Evolutionary conservation across 352 stramenopile genomes (phyloP).

Genomic region (Pythium diclinum): DNA sequence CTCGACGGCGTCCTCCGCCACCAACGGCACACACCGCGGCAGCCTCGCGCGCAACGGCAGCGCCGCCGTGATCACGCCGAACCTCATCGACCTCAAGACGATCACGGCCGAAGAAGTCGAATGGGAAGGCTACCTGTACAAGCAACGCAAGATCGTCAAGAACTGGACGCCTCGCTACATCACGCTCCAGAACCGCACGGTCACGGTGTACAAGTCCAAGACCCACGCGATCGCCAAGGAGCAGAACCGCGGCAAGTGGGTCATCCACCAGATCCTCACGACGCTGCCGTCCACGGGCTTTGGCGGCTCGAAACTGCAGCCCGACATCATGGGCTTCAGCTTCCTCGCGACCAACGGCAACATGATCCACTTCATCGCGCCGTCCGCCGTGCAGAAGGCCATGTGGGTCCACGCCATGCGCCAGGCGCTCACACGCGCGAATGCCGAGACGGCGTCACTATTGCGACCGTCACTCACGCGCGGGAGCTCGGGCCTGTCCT

Average conservation of each 20-base stretch:
- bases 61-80: constrained; percentile 47
- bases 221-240: constrained; percentile 81
- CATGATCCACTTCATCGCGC: constrained; percentile 81
- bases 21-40: constrained; percentile 15
- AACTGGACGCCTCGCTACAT: constrained; percentile 87
- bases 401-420: constrained; percentile 87
- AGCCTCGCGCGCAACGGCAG: constrained; percentile 23
- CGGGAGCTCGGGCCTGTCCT: neutral
- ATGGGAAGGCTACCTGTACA: constrained; percentile 89
- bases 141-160: constrained; percentile 89
- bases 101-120: constrained; percentile 82
- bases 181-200: constrained; percentile 75
- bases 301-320: constrained; percentile 74
- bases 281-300: constrained; percentile 78
- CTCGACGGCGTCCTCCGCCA: constrained; percentile 13
- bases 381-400: constrained; percentile 68
- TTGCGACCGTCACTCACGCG: constrained; percentile 24
- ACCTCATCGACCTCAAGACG: constrained; percentile 86
- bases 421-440: constrained; percentile 48
- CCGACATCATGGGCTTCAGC: constrained; percentile 76
- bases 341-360: constrained; percentile 83
- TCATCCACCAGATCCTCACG: constrained; percentile 77
- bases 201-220: constrained; percentile 87
- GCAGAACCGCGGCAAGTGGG: constrained; percentile 72
- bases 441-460: constrained; percentile 38